These are phyloP conservation scores for Exophiala calicioides DNA, from an alignment of 2,329 filamentous ascomycete species.

Conservation along the genomic window DNA sequence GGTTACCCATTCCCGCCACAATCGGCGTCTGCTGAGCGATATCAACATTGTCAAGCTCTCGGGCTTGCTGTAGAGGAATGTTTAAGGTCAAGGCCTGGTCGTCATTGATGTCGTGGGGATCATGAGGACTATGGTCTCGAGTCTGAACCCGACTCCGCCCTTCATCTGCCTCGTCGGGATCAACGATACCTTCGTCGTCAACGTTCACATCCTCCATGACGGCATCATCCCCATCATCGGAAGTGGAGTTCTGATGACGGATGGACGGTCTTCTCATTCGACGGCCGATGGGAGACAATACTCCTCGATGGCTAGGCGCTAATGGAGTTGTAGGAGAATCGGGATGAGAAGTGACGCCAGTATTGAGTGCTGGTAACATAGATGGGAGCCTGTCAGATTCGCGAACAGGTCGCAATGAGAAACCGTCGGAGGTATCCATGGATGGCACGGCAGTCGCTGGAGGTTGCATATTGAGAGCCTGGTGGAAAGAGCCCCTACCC, in stretches of 20 bases:
- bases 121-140: conserved; percentile 27
- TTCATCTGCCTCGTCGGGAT: conserved; percentile 70
- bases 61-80: conserved; percentile 76
- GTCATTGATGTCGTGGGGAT: conserved; percentile 13
- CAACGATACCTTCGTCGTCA: conserved; percentile 52
- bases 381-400: conserved; percentile 81
- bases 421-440: conserved; percentile 70
- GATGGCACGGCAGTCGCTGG: conserved; percentile 66
- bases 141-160: conserved; percentile 56
- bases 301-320: conserved; percentile 62
- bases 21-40: conserved; percentile 83
- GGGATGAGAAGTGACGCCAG: conserved; percentile 79
- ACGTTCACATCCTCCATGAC: conserved; percentile 79
- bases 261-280: conserved; percentile 76
- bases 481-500: conserved; percentile 47
- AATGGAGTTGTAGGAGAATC: conserved; percentile 86
- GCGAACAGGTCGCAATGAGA: conserved; percentile 73
- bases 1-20: conserved; percentile 80
- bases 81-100: conserved; percentile 63
- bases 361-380: conserved; percentile 70
- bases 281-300: conserved; percentile 56
- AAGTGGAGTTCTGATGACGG: conserved; percentile 81
- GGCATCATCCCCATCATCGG: conserved; percentile 83
- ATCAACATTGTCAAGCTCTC: conserved; percentile 86
- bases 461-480: conserved; percentile 63